Base-by-base conservation (phyloP, 345 rosid genomes). In the Reutealis trisperma region DNA sequence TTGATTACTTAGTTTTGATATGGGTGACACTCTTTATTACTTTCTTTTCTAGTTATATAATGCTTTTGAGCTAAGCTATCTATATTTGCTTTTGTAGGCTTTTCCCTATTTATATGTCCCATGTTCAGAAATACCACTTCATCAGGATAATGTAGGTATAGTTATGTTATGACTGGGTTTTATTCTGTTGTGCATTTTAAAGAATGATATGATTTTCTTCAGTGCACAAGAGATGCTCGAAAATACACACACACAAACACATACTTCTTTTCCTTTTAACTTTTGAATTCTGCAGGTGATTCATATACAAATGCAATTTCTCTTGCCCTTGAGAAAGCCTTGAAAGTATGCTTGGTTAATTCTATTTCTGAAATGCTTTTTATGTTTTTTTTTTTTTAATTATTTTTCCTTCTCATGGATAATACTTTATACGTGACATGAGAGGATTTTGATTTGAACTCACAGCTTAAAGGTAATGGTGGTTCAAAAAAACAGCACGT, bases 41-140 rank as follows among this genome's bases (percentile, higher is more conserved):
- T 71, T 34, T 54, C 5, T 57, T 41, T 60, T 42, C 15, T 60
- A 41, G 6, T 67, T 63, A 58, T 19, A 34, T 27, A 15, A 52
- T 32, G 59, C 45, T 27, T 72, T 52, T 42, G 44, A 62, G 14
- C 41, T 74, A 9, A 65, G 60, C 30, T 32, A 8, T 72, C 60
- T 22, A 45, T 24, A 12, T 80, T 76, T 42, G 63, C 61, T 87
- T 45, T 80, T 83, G 83, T 77, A 93, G 99, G 99, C 86, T 79
- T 88, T 95, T 78, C 98, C 99, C 0, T 90, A 95, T 83, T 85
- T 95, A 69, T 93, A 95, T 76, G 90, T 92, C 42, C 98, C 98
- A 0, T 89, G 83, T 75, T 82, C 87, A 8, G 99, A 93, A 41
- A 83, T 92, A 58, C 88, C 87, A 21, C 75, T 80, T 75, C 77